Percentiles rank a stretch among this genome's conserved stretches.
These are phyloP conservation scores for Piromyces sp. DNA, from an alignment of 192 early-diverging fungal species.

Conservation along the genomic window DNA sequence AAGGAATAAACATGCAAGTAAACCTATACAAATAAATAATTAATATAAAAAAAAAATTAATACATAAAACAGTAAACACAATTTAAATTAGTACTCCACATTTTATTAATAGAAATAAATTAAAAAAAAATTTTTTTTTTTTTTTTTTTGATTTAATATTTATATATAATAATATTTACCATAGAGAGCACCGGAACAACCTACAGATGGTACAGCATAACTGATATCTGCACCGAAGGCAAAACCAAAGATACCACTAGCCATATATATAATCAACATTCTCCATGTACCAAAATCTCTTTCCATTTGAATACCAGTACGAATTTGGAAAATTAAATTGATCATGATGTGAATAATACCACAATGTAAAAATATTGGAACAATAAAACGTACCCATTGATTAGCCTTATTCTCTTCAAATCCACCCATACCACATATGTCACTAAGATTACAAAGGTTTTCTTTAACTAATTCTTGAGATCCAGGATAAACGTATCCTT, in stretches of 20 bases:
- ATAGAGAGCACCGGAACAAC: conserved; percentile 31
- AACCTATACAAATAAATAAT: no score
- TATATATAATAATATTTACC: conserved; percentile 8
- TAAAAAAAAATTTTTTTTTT: not conserved
- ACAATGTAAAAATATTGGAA: conserved; percentile 65
- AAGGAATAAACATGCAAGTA: conserved; percentile 57
- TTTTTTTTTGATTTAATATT: not conserved
- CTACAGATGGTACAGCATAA: conserved; percentile 29
- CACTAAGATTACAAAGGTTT: conserved; percentile 27
- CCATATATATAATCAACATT: conserved; percentile 53
- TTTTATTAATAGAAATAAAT: no score
- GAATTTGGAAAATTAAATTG: conserved; percentile 55
- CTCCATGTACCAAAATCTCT: conserved; percentile 55
- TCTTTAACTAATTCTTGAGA: not conserved
- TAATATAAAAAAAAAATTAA: no score
- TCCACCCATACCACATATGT: conserved; percentile 43
- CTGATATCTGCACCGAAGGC: conserved; percentile 59
- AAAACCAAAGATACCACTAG: conserved; percentile 59
- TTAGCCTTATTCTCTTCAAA: conserved; percentile 26
- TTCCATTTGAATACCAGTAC: conserved; percentile 55
- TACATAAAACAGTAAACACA: no score
- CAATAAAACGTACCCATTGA: conserved; percentile 66
- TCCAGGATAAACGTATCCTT: not conserved
- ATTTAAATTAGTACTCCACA: no score
- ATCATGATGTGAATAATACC: conserved; percentile 60